Conservation (phyloP, 1,284 basidiomycete species). For the Inonotus obliquus region DNA sequence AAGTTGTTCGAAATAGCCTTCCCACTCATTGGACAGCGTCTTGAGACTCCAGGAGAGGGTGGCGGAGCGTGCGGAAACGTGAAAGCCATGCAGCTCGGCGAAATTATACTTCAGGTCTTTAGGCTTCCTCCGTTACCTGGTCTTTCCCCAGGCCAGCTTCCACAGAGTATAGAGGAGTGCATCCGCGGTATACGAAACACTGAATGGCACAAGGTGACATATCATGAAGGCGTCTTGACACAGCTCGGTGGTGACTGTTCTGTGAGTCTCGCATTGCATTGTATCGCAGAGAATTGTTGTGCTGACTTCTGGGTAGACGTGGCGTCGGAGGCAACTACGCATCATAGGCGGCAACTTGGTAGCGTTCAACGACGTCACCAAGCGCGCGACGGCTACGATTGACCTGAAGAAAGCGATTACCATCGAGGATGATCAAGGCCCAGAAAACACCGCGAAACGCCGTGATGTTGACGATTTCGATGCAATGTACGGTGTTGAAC, state of each 20-base stretch:
- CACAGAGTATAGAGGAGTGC: slow-evolving; percentile 90
- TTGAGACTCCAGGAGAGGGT: slow-evolving; percentile 34
- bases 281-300: not conserved
- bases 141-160: slow-evolving; percentile 72
- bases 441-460: slow-evolving; percentile 32
- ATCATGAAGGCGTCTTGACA: slow-evolving; percentile 90
- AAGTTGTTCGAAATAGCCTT: slow-evolving; percentile 80
- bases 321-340: slow-evolving; percentile 83
- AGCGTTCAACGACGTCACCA: slow-evolving; percentile 93
- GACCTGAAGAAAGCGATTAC: slow-evolving; percentile 81
- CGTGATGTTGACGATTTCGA: slow-evolving; percentile 61
- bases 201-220: slow-evolving; percentile 88
- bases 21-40: slow-evolving; percentile 75
- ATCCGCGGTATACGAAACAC: slow-evolving; percentile 84
- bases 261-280: slow-evolving; percentile 44
- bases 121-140: slow-evolving; percentile 85
- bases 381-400: slow-evolving; percentile 85
- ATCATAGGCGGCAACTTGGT: slow-evolving; percentile 85
- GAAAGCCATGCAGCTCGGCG: slow-evolving; percentile 63
- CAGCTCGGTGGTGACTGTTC: slow-evolving; percentile 94
- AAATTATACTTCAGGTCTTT: slow-evolving; percentile 85
- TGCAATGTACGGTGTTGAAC: slow-evolving; percentile 69
- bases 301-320: slow-evolving; percentile 50
- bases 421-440: slow-evolving; percentile 73
- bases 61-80: slow-evolving; percentile 40